Base-by-base conservation (phyloP, 2,329 filamentous ascomycete species). In the Capronia epimyces region DNA sequence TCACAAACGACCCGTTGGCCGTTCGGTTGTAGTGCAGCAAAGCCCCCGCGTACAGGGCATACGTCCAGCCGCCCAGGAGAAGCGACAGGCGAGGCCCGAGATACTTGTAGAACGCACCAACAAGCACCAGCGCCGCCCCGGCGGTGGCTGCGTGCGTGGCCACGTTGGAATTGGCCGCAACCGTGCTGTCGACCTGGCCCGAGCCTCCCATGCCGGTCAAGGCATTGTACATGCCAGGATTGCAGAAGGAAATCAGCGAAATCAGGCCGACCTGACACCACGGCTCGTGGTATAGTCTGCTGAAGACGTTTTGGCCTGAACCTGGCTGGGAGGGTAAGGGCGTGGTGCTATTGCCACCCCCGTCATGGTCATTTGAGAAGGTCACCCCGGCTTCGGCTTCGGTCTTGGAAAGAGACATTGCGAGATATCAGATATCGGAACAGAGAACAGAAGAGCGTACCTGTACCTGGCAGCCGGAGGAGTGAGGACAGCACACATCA, bases 91-190 rank as follows among this genome's bases (percentile, higher is more conserved):
- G 69, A 16, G 74, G 62, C 47, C 72, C 72, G 3, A 43, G 32
- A 12, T 46, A 48, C 5, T 46, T 74, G 34, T 70, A 68, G 46
- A 75, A 67, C 18, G 68, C 71, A 7, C 80, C 81, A 41, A 79
- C 79, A 56, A 82, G 80, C 72, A 83, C 82, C 13, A 79, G 61
- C 1, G 73, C 80, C 10, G 82, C 73, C 2, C 82, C 76, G 50
- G 79, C 80, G 65, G 89, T 88, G 29, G 83, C 85, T 56, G 81
- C 81, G 71, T 89, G 47, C 16, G 53, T 36, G 3, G 52, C 55
- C 13, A 53, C 46, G 12, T 45, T 55, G 15, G 52, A 49, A 20
- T 52, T 55, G n/a, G 48, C 49, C 1, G 52, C 45, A 3, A 53
- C 55, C 7, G 52, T 55, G 3, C 40, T 34, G 61, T 80, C 70